phyloP scores from a whole-genome alignment of 2,329 filamentous ascomycete genomes.

The Neofusicoccum kwambonambiense region DNA sequence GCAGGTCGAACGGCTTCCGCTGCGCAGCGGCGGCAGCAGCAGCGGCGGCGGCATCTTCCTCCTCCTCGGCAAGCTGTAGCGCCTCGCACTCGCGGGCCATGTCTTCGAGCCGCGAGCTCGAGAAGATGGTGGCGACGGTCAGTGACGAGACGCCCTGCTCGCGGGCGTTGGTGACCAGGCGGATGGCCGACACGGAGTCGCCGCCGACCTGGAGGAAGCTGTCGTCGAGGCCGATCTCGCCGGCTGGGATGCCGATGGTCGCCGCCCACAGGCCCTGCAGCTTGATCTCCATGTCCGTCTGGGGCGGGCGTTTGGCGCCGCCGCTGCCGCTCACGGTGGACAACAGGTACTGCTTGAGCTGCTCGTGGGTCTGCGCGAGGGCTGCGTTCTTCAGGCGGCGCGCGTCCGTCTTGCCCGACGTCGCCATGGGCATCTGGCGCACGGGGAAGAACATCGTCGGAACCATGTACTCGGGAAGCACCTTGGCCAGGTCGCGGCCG shows the following conservation, averaged over 20 bases:
- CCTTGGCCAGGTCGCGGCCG: slow-evolving; percentile 15
- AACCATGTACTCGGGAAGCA: slow-evolving; percentile 40
- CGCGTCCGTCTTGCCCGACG: slow-evolving; percentile 39
- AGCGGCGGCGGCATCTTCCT: not conserved
- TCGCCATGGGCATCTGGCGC: slow-evolving; percentile 33
- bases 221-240: slow-evolving; percentile 17
- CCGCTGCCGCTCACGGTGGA: not conserved
- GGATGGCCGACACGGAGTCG: not conserved
- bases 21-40: not conserved
- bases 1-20: not conserved
- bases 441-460: slow-evolving; percentile 40
- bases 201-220: slow-evolving; percentile 9
- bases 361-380: slow-evolving; percentile 7
- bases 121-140: slow-evolving; percentile 24
- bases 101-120: slow-evolving; percentile 21
- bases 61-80: slow-evolving; percentile 22
- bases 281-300: slow-evolving; percentile 16
- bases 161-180: not conserved
- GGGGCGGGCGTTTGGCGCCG: not conserved
- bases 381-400: slow-evolving; percentile 17
- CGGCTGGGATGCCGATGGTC: slow-evolving; percentile 20
- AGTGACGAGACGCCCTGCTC: slow-evolving; percentile 15
- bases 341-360: not conserved
- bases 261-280: slow-evolving; percentile 23
- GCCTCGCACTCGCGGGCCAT: slow-evolving; percentile 22